A percentile compares a stretch with the other conserved stretches of the same genome.
Evolutionary conservation across 2,329 filamentous ascomycete genomes (phyloP).

Genomic region (Paecilomyces variotii): DNA sequence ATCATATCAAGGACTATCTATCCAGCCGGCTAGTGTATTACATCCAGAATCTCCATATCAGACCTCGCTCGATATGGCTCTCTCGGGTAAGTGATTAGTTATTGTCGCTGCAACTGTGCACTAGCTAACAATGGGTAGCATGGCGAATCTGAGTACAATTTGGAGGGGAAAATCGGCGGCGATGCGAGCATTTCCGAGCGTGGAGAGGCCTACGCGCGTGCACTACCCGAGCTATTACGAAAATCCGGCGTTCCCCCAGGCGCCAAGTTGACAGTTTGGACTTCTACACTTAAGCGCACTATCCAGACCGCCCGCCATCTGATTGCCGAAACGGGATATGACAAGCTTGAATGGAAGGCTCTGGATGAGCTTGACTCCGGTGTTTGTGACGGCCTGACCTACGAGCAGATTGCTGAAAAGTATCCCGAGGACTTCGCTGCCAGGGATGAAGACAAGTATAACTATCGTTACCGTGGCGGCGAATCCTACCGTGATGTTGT

Average conservation of each 20-base stretch:
- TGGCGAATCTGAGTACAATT: slow-evolving; percentile 88
- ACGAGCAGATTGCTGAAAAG: slow-evolving; percentile 82
- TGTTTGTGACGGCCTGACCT: slow-evolving; percentile 93
- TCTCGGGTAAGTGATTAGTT: slow-evolving; percentile 61
- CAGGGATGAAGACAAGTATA: slow-evolving; percentile 98
- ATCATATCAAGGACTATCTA: slow-evolving; percentile 91
- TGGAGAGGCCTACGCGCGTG: slow-evolving; percentile 77
- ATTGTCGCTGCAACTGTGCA: not conserved
- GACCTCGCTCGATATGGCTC: slow-evolving; percentile 91
- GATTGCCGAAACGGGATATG: slow-evolving; percentile 60
- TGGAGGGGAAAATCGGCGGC: slow-evolving; percentile 84
- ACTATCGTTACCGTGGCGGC: slow-evolving; percentile 95
- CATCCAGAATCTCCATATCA: slow-evolving; percentile 97
- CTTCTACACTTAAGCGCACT: slow-evolving; percentile 70
- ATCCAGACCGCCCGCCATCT: slow-evolving; percentile 86
- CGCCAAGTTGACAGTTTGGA: slow-evolving; percentile 63
- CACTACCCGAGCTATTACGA: slow-evolving; percentile 74
- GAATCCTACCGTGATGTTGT: slow-evolving; percentile 96
- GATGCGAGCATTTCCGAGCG: slow-evolving; percentile 80
- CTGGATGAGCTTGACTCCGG: slow-evolving; percentile 95
- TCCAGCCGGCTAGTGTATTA: slow-evolving; percentile 97
- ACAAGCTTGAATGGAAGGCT: slow-evolving; percentile 97
- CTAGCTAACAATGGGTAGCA: slow-evolving; percentile 50
- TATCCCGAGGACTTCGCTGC: slow-evolving; percentile 94
- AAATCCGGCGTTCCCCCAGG: slow-evolving; percentile 70